Conservation (phyloP, 1,139 yeast species). For the Saccharomyces hybrid region DNA sequence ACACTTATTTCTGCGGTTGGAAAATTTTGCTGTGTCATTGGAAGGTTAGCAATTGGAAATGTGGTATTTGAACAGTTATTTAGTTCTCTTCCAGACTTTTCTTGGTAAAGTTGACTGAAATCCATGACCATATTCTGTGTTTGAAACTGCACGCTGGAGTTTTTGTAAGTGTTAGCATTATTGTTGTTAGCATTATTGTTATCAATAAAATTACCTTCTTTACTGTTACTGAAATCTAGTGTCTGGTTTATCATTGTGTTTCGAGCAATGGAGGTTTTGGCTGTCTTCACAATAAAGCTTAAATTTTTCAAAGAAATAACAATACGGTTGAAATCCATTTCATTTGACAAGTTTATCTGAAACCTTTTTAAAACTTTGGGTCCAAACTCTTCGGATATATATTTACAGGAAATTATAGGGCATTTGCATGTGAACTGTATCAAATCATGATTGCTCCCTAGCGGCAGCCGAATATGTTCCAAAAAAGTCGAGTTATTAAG, state of each 20-base stretch:
- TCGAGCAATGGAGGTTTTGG: not conserved
- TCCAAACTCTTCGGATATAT: not conserved
- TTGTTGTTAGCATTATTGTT: not conserved
- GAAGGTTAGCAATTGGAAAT: not conserved
- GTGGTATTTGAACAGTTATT: not conserved
- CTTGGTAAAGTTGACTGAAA: not conserved
- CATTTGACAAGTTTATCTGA: not conserved
- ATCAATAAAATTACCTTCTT: not conserved
- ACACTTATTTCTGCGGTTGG: not conserved
- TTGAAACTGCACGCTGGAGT: not conserved
- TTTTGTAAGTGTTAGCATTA: not conserved
- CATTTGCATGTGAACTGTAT: slow-evolving; percentile 1
- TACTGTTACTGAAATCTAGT: not conserved
- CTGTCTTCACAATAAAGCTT: not conserved
- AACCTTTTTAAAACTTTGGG: not conserved
- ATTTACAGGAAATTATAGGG: slow-evolving; percentile 4
- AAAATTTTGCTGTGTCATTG: not conserved
- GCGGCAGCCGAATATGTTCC: slow-evolving; percentile 4
- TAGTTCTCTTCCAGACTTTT: not conserved
- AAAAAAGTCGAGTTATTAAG: not conserved
- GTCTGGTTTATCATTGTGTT: not conserved
- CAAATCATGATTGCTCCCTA: not conserved
- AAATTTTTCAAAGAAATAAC: not conserved
- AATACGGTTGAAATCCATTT: not conserved
- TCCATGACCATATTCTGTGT: slow-evolving; percentile 1